A percentile compares a stretch with the other conserved stretches of the same genome.
Conservation (phyloP, 495 filamentous ascomycete genomes). For the Copromyces sp. region DNA sequence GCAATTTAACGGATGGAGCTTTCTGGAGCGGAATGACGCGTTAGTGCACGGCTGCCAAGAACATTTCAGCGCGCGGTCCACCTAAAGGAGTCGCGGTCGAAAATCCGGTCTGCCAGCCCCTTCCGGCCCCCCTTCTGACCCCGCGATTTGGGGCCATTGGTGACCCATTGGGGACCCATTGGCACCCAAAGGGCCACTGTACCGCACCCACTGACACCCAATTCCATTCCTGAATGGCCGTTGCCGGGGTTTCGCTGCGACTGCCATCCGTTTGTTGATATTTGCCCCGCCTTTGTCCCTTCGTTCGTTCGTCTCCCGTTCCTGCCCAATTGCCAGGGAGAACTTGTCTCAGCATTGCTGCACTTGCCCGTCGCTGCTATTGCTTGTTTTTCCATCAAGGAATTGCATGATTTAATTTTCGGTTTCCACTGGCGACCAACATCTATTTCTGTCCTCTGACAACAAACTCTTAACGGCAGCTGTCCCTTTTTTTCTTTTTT, state of each 20-base stretch:
- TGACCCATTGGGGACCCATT: neutral
- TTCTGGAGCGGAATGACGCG: neutral
- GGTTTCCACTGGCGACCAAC: neutral
- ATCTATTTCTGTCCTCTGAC: neutral
- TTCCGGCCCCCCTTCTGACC: constrained; percentile 6
- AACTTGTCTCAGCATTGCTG: neutral
- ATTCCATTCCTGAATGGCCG: neutral
- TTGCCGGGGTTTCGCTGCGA: neutral
- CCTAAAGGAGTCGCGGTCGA: neutral
- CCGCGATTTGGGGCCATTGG: constrained; percentile 9
- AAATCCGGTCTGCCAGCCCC: neutral
- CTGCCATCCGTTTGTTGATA: neutral
- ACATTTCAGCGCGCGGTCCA: neutral
- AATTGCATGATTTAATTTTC: neutral
- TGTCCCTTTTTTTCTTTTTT: neutral
- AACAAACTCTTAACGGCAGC: neutral
- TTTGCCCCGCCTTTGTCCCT: neutral
- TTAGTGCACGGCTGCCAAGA: neutral
- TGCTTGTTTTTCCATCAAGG: neutral
- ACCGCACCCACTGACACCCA: neutral
- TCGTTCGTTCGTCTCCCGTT: neutral
- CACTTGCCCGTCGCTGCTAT: neutral
- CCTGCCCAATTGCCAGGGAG: neutral
- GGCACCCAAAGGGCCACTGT: neutral
- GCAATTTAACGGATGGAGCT: neutral